Base-by-base conservation (phyloP, 306 rosid genomes). In the Corylus americana region DNA sequence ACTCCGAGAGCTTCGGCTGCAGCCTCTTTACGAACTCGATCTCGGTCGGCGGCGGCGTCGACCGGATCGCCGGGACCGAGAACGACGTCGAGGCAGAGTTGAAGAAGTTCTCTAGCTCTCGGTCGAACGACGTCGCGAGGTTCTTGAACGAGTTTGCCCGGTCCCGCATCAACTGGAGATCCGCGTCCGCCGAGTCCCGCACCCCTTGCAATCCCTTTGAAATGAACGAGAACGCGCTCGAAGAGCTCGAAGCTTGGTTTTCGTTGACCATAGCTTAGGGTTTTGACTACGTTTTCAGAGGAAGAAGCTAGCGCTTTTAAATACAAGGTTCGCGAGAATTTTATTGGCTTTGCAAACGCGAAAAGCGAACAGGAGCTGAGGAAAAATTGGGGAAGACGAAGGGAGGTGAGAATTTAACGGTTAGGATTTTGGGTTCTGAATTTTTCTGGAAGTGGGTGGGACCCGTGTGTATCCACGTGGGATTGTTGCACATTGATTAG, bases 141-240 rank as follows among this genome's bases (percentile, higher is more conserved):
- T 93, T 92, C 85, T 87, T 91, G 84, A 94, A 90, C 58, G 97
- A 92, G 57, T 91, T 96, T 48, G 99, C 99, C 73, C 99, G 92
- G 90, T 89, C 94, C 29, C 83, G 85, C 91, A 96, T 91, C 76
- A 93, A 58, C 0, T 83, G 96, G 77, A 96, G 89, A 89, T 96
- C 99, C 75, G 99, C 99, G 55, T 95, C 96, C 1, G 98, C 96
- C 42, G 98, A 95, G 87, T 92, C 91, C 11, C 93, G 92, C 80
- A 95, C 97, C 79, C 93, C 98, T 61, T 92, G 79, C 99, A 96
- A 93, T 0, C 99, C 99, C 76, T 93, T 96, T 14, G 97, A 91
- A 9, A 96, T 61, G 72, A 96, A 96, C 51, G 99, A 91, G 70
- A 93, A 90, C 45, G 98, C 97, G 82, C 77, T 81, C 12, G 97